Conservation (phyloP, 352 stramenopile genomes). For the Pythium insidiosum region DNA sequence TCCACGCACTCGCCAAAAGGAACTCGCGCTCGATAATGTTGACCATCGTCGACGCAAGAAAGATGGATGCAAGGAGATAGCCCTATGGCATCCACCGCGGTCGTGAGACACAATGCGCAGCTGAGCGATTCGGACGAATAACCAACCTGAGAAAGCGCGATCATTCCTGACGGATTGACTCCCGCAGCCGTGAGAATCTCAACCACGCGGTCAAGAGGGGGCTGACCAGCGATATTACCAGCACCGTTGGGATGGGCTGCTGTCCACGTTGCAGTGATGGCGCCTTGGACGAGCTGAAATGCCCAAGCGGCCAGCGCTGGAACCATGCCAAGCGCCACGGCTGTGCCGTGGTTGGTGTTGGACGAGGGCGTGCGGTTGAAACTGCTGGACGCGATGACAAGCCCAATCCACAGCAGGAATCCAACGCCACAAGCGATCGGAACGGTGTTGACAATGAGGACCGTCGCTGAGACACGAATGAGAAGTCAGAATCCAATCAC, state of each 20-base stretch:
- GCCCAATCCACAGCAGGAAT: conserved; percentile 41
- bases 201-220: conserved; percentile 14
- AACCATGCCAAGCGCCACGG: conserved; percentile 30
- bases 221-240: neutral
- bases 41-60: conserved; percentile 35
- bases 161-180: conserved; percentile 28
- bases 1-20: conserved; percentile 24
- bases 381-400: conserved; percentile 31
- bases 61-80: conserved; percentile 35
- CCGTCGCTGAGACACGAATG: conserved; percentile 6
- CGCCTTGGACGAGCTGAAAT: conserved; percentile 27
- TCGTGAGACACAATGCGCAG: too few species aligned
- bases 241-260: neutral
- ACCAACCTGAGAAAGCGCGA: conserved; percentile 29
- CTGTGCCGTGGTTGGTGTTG: conserved; percentile 31
- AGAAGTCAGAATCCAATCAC: neutral
- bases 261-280: conserved; percentile 12
- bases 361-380: conserved; percentile 27
- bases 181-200: conserved; percentile 15
- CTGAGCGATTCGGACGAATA: too few species aligned
- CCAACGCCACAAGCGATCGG: conserved; percentile 30
- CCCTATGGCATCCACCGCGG: conserved; percentile 6
- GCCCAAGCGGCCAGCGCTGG: conserved; percentile 30
- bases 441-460: conserved; percentile 25
- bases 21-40: conserved; percentile 46